Evolutionary conservation across 306 rosid species (phyloP), one percentile per base, ranked within the genome.

Genomic region (Oemleria cerasiformis): DNA sequence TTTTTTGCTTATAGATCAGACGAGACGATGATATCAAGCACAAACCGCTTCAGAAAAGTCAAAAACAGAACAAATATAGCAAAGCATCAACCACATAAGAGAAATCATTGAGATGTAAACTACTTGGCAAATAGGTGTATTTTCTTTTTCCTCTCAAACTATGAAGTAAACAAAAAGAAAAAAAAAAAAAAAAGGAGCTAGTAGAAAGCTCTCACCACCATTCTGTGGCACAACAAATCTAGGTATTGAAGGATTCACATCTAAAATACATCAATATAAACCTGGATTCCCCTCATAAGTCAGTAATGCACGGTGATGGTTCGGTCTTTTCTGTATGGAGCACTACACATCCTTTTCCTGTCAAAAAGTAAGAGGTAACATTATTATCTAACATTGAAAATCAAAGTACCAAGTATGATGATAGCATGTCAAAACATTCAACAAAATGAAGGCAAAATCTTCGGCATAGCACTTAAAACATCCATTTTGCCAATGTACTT

Each of bases 301-400:
- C 76, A 61, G 65, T 66, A 57, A 23, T 51, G 72, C 19, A 75
- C 63, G 76, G 58, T 57, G 75, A 80, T 16, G 75, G 65, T 43
- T 58, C 30, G 51, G 23, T 60, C 20, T 63, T 63, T 42, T 44
- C 41, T n/a, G 62, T 55, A 17, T 2, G 43, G 15, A 74, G 44
- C 64, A 56, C 79, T 62, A 87, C 12, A 64, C 75, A 60, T 76
- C 90, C 61, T 20, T 71, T 68, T 84, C 97, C 97, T 91, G 90
- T 68, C 63, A 75, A 77, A 74, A 72, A 17, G 45, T 57, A 57
- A 12, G 47, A 78, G 38, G 64, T 64, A 71, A 64, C 65, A 73
- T 70, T 50, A 81, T 54, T 45, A 57, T 41, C 42, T 36, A 58
- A 51, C 48, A 51, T 6, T 6, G 30, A 47, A 10, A 34, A 14